Conservation (phyloP, 139 green algal genomes). For the Medakamo hakoo region DNA sequence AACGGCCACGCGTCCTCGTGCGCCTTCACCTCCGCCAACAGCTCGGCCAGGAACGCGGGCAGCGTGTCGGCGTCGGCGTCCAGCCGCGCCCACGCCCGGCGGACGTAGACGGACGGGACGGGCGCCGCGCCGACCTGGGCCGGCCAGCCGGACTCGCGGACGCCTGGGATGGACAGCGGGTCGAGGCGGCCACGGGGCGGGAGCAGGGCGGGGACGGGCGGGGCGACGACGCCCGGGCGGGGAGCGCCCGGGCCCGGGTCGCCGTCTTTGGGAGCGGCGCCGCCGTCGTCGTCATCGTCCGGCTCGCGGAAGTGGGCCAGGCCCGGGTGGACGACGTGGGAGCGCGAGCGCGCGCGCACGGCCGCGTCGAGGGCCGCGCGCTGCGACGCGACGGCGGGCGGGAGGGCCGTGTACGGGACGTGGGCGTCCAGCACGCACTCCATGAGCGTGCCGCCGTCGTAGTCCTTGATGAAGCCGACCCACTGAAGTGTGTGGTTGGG, state of each 20-base stretch:
- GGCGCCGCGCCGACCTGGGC: neutral
- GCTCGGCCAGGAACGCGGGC: neutral
- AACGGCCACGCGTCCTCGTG: slow-evolving; percentile 82
- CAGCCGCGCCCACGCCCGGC: neutral
- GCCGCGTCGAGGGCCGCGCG: slow-evolving; percentile 35
- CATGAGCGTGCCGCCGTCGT: slow-evolving; percentile 98
- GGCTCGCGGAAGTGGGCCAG: slow-evolving; percentile 18
- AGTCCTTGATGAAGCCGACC: slow-evolving; percentile 96
- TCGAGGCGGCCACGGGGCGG: neutral
- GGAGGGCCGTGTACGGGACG: slow-evolving; percentile 50
- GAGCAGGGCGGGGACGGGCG: neutral
- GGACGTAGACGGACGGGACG: neutral
- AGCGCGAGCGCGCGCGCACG: slow-evolving; percentile 50
- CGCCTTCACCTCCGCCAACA: slow-evolving; percentile 25
- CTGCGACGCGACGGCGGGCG: slow-evolving; percentile 31
- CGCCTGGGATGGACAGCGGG: neutral
- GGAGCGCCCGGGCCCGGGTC: neutral
- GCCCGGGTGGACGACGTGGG: slow-evolving; percentile 58
- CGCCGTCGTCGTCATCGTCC: slow-evolving; percentile 2
- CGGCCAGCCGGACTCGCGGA: neutral
- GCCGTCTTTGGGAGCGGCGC: neutral
- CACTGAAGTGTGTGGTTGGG: slow-evolving; percentile 29
- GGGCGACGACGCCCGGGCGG: neutral
- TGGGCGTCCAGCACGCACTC: slow-evolving; percentile 68
- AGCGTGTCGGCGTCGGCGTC: neutral